These are phyloP conservation scores for Rubia peregrina DNA, from an alignment of 305 asterid genomes.

Conservation along the genomic window DNA sequence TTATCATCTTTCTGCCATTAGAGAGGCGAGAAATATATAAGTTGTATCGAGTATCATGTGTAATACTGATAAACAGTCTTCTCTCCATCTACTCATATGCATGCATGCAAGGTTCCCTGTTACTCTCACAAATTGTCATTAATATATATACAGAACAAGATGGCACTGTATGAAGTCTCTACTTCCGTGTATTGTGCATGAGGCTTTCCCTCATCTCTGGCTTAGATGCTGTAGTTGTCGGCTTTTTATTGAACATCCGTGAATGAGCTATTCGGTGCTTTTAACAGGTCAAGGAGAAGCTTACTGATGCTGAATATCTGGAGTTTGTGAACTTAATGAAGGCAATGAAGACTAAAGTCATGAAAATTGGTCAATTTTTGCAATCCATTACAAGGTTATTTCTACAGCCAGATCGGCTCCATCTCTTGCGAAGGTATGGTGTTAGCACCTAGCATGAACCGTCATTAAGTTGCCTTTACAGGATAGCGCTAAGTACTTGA, in stretches of 20 bases:
- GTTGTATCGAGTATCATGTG: not conserved
- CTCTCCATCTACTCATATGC: not conserved
- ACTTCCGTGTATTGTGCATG: not conserved
- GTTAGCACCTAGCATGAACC: not conserved
- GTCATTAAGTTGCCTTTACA: too few species aligned
- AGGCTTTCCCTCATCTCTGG: not conserved
- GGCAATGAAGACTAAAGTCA: slow-evolving; percentile 70
- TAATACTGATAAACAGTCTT: not conserved
- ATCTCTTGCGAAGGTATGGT: slow-evolving; percentile 78
- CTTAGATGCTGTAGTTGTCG: not conserved
- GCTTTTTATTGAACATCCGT: not conserved
- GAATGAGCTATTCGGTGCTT: slow-evolving; percentile 9
- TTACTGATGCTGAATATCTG: slow-evolving; percentile 61
- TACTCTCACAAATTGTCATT: not conserved
- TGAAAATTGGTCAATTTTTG: slow-evolving; percentile 70
- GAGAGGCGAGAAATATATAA: not conserved
- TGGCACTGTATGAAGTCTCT: not conserved
- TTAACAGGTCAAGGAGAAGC: slow-evolving; percentile 78
- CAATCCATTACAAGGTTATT: slow-evolving; percentile 70
- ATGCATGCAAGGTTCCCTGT: not conserved
- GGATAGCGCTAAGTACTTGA: slow-evolving; percentile 8
- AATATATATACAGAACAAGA: not conserved
- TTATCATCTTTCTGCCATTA: not conserved
- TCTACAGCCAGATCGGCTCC: slow-evolving; percentile 68
- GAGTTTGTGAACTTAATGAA: slow-evolving; percentile 73